A percentile compares a stretch with the other conserved stretches of the same genome.
These are phyloP conservation scores for Aspergillus carlsbadensis DNA, from an alignment of 495 filamentous ascomycete species.

Conservation along the genomic window DNA sequence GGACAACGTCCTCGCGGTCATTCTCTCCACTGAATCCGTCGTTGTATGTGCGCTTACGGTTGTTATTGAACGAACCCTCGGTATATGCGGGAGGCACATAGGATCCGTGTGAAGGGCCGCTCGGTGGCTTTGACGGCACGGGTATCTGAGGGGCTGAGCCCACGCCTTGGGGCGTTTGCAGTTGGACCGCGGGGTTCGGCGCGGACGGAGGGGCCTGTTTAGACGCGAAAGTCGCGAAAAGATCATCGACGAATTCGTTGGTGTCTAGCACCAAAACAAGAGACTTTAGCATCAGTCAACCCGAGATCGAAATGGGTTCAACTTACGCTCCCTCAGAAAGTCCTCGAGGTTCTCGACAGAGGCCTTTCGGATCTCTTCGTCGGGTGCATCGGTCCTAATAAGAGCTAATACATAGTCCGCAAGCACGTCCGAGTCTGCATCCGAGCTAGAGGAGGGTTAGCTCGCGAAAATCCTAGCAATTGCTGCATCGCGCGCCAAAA, in stretches of 20 bases:
- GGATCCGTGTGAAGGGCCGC: constrained; percentile 31
- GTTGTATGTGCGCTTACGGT: constrained; percentile 58
- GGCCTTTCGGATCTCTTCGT: constrained; percentile 68
- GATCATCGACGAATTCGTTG: constrained; percentile 74
- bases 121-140: constrained; percentile 36
- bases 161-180: constrained; percentile 43
- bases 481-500: constrained; percentile 10
- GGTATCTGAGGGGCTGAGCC: constrained; percentile 22
- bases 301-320: neutral
- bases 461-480: neutral
- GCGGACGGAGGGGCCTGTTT: constrained; percentile 42
- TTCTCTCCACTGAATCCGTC: constrained; percentile 58
- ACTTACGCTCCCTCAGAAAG: constrained; percentile 79
- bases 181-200: constrained; percentile 53
- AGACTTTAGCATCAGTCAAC: neutral
- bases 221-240: constrained; percentile 67
- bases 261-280: constrained; percentile 53
- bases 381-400: constrained; percentile 72
- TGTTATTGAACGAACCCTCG: constrained; percentile 19
- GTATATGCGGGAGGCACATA: constrained; percentile 21
- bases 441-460: constrained; percentile 59
- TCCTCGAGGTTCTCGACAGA: constrained; percentile 81
- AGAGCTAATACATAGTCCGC: constrained; percentile 96
- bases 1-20: constrained; percentile 39
- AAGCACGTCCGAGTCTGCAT: constrained; percentile 92